These are phyloP conservation scores for Ophiostoma himal-ulmi DNA, from an alignment of 2,329 filamentous ascomycete species.

Conservation along the genomic window DNA sequence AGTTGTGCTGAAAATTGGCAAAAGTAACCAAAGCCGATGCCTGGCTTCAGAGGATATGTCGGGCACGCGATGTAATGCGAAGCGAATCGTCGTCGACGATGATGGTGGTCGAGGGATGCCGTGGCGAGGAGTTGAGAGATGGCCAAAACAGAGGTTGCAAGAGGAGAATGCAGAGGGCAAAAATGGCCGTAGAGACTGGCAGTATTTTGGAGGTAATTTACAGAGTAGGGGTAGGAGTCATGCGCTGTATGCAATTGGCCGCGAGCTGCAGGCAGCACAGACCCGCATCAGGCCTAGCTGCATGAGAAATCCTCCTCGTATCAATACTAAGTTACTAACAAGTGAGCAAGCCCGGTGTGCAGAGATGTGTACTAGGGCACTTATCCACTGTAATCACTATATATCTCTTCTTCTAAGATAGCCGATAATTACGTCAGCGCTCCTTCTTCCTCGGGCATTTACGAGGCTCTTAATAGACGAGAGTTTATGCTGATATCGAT, in stretches of 20 bases:
- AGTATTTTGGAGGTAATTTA: neutral
- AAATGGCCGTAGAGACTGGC: neutral
- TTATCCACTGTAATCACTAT: too few species aligned
- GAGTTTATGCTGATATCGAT: too few species aligned
- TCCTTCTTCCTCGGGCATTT: too few species aligned
- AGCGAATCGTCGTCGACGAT: neutral
- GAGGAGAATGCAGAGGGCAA: constrained; percentile 11
- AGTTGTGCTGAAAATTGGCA: neutral
- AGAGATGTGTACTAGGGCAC: too few species aligned
- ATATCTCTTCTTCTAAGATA: too few species aligned
- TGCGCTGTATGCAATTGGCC: neutral
- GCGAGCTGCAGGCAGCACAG: neutral
- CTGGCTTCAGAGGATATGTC: neutral
- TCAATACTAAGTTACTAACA: too few species aligned
- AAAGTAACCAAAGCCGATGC: neutral
- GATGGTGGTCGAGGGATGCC: neutral
- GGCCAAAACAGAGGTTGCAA: neutral
- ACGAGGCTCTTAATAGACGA: too few species aligned
- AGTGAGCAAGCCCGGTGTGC: too few species aligned
- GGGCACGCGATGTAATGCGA: neutral
- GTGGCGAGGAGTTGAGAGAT: neutral
- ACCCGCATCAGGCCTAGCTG: constrained; percentile 8
- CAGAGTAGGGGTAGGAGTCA: neutral
- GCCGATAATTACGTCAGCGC: too few species aligned
- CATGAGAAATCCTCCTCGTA: neutral